These are phyloP conservation scores for Lepidium africanum DNA, from an alignment of 345 rosid species.

Conservation along the genomic window DNA sequence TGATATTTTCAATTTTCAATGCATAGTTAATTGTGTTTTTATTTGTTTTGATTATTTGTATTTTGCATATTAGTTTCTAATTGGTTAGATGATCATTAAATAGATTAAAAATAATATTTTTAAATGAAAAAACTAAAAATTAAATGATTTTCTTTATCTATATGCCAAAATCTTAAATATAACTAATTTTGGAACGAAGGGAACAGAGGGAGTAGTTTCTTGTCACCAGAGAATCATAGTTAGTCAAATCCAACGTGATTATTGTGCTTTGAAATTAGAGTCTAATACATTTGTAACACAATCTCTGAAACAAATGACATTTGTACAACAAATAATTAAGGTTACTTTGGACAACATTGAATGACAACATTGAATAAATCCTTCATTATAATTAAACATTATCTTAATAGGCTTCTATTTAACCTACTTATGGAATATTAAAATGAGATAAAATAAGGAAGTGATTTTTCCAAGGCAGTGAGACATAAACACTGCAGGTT, in stretches of 20 bases:
- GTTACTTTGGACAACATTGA: slow-evolving; percentile 10
- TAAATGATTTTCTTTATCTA: too few relatives aligned
- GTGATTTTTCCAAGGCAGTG: slow-evolving; percentile 36
- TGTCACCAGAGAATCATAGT: background rate
- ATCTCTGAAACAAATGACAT: slow-evolving; percentile 19
- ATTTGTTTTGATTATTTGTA: too few relatives aligned
- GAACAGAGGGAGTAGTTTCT: too few relatives aligned
- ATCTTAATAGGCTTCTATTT: slow-evolving; percentile 16
- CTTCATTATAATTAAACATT: background rate
- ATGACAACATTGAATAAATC: slow-evolving; percentile 8
- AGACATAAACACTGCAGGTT: slow-evolving; percentile 41
- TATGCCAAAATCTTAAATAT: too few relatives aligned
- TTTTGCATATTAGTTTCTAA: too few relatives aligned
- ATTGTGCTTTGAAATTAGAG: background rate
- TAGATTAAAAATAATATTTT: too few relatives aligned
- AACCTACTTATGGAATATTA: slow-evolving; percentile 21
- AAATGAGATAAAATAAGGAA: slow-evolving; percentile 19
- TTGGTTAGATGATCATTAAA: too few relatives aligned
- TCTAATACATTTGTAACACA: slow-evolving; percentile 6
- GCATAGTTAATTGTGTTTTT: too few relatives aligned
- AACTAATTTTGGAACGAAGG: too few relatives aligned
- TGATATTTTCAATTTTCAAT: too few relatives aligned
- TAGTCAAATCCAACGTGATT: slow-evolving; percentile 18
- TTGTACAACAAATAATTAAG: slow-evolving; percentile 10
- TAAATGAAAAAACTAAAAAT: too few relatives aligned